Evolutionary conservation across 257 asterid species (phyloP), one percentile per base, ranked within the genome.

Genomic region (Verbena officinalis): DNA sequence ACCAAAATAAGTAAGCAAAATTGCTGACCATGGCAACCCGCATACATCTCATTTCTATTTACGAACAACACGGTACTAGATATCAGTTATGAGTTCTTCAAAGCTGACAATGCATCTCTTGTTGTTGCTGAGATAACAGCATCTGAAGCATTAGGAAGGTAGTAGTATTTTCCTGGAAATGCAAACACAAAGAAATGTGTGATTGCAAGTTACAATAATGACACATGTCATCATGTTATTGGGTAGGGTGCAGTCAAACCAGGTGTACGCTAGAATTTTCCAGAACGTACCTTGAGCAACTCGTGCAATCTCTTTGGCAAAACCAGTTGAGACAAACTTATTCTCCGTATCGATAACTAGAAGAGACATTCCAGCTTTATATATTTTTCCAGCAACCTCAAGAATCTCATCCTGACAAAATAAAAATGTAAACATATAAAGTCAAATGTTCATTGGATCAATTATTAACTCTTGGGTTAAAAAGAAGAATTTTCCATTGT

Each of bases 91-190:
- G 95, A 83, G 80, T 75, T 85, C 71, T 94, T 88, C 73, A 90
- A 70, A 72, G 68, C 89, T 5, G 98, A 82, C 64, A 93, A 75
- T 34, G 97, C 98, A n/a, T 90, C 97, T 77, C 70, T 89, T 5
- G 98, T 93, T 43, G 98, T 65, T 31, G 96, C 95, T 9, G 98
- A 93, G 68, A 93, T 93, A 65, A 93, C 94, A 51, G 96, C 93
- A 73, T 93, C 98, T 40, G 98, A 93, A 62, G 98, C 98, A 74
- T 93, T 93, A 9, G 98, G 99, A 72, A 93, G 87, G 67, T 93
- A 93, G 78, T 93, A 90, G 77, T 90, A 93, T 78, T 90, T 93
- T 36, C 98, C 98, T 93, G 91, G 53, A 73, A 56, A 55, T 17
- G 15, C 11, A 5, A 16, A 24, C 0, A 31, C 11, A 5, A 16